phyloP scores from a whole-genome alignment of 129 eudicot species.

The Artemisia tridentata region DNA sequence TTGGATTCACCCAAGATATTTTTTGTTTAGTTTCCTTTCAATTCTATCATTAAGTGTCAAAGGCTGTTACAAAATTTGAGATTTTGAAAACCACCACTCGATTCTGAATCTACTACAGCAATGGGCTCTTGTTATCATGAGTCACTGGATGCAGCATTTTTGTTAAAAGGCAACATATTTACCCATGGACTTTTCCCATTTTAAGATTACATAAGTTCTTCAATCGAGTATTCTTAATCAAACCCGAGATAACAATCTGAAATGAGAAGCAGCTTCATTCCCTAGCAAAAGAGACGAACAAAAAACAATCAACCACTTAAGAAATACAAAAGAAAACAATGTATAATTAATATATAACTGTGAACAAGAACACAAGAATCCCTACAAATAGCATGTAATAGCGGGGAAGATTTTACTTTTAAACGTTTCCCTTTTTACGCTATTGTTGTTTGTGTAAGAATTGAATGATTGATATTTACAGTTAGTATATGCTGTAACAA shows the following conservation, averaged over 20 bases:
- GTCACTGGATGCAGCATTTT: too few relatives aligned
- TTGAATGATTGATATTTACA: neutral
- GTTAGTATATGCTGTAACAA: neutral
- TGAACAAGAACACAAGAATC: neutral
- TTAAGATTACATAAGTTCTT: constrained; percentile 37
- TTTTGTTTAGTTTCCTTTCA: too few relatives aligned
- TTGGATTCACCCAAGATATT: too few relatives aligned
- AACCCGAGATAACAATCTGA: constrained; percentile 92
- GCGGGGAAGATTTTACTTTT: neutral
- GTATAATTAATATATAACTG: neutral
- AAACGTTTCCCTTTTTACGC: neutral
- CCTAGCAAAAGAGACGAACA: constrained; percentile 41
- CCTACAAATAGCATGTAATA: neutral
- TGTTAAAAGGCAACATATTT: too few relatives aligned
- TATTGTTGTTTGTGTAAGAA: neutral
- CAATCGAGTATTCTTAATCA: constrained; percentile 68
- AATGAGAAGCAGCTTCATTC: constrained; percentile 72
- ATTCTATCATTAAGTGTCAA: too few relatives aligned
- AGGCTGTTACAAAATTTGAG: too few relatives aligned
- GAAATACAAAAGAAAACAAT: neutral
- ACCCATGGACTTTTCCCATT: neutral
- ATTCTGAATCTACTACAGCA: too few relatives aligned
- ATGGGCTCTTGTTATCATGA: too few relatives aligned
- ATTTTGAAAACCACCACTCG: too few relatives aligned
- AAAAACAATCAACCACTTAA: neutral